Conservation (phyloP, 495 filamentous ascomycete genomes). For the Penicillium malachiteum region DNA sequence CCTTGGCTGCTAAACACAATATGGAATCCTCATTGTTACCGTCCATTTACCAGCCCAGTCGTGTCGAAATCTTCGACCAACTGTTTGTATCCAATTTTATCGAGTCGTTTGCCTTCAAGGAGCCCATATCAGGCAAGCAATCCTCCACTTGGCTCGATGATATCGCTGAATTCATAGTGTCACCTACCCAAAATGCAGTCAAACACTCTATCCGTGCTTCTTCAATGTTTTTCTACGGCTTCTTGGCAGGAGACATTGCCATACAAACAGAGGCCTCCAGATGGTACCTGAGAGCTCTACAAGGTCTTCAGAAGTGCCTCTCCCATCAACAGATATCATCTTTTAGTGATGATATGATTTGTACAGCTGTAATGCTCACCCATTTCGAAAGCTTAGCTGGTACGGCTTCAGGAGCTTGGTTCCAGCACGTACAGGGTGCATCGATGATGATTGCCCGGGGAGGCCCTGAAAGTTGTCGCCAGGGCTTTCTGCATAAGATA, state of each 20-base stretch:
- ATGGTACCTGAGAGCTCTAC: constrained; percentile 15
- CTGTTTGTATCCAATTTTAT: constrained; percentile 22
- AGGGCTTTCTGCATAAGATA: constrained; percentile 15
- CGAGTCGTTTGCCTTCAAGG: constrained; percentile 18
- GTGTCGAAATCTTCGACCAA: constrained; percentile 6
- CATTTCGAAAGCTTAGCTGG: constrained; percentile 14
- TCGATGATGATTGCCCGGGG: constrained; percentile 8
- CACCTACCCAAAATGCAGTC: background rate
- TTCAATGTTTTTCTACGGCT: constrained; percentile 17
- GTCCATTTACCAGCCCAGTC: background rate
- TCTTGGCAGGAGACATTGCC: constrained; percentile 10
- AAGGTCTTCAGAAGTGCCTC: constrained; percentile 7
- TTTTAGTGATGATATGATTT: constrained; percentile 7
- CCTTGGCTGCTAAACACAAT: background rate
- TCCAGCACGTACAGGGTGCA: constrained; percentile 16
- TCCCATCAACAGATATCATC: background rate
- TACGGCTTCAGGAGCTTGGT: constrained; percentile 11
- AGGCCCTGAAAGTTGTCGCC: constrained; percentile 10
- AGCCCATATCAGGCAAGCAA: constrained; percentile 5
- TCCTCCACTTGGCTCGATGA: constrained; percentile 5
- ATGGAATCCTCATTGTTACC: background rate
- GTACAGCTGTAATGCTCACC: constrained; percentile 14
- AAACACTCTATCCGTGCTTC: constrained; percentile 12
- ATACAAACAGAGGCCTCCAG: constrained; percentile 16
- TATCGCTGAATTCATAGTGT: background rate